Evolutionary conservation across 2,329 filamentous ascomycete genomes (phyloP), one percentile per base, ranked within the genome.

Genomic region (Penicillium crustosum): DNA sequence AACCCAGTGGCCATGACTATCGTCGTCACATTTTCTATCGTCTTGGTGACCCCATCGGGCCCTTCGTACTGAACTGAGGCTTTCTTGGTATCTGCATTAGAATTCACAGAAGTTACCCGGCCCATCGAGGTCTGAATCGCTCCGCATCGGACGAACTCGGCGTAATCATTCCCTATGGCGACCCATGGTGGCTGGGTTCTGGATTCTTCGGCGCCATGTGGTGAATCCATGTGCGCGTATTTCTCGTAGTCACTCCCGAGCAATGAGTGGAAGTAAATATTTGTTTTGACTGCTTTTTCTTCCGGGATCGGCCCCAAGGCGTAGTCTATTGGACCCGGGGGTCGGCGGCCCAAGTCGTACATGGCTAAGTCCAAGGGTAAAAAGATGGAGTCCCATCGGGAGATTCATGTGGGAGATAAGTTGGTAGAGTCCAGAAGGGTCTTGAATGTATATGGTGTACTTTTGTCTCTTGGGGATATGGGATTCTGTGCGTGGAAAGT

Each of bases 1-100:
- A 90, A 95, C 1, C 91, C 91, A 0, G 89, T 93, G 0, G 90
- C 90, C 19, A 91, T 80, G 2, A 95, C 79, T 12, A 94, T 80
- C 0, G 86, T 88, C 0, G 83, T 84, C 31, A 93, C 75, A 49
- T 88, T 77, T 0, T 81, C 69, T 3, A 91, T 9, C 71, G 79
- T 1, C 71, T 73, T n/a, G 64, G 70, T 17, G 68, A 78, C 0
- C 58, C 63, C 4, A 82, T 56, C 41, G 6, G 53, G 0, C 67
- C 72, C 54, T 0, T 74, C 65, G 0, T 83, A 68, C 42, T 79
- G 81, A 25, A 73, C 45, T 7, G 55, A 63, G 21, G 60, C 58
- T 8, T 50, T 25, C 7, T 49, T 53, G 10, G 58, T 54, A 6
- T 53, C 31, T 0, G 49, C 23, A 9, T 50, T 13, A 15, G 51